Conservation (phyloP, 139 green algal genomes). For the Monoraphidium neglectum region DNA sequence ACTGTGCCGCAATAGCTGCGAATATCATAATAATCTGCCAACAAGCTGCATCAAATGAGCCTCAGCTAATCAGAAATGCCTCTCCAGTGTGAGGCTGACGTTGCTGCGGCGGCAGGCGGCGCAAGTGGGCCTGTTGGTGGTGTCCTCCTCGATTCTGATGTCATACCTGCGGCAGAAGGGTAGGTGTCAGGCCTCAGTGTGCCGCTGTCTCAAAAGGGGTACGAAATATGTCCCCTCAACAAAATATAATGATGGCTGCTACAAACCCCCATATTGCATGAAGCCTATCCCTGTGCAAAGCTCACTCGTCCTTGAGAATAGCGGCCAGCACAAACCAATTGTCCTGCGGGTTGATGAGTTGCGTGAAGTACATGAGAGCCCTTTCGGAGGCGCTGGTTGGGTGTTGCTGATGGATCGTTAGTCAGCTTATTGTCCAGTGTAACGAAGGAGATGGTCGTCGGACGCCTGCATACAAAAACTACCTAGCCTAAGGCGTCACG, state of each 20-base stretch:
- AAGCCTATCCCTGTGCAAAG: neutral
- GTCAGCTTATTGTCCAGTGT: too few species aligned
- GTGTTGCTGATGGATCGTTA: too few species aligned
- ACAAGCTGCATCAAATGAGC: too few species aligned
- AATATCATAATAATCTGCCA: too few species aligned
- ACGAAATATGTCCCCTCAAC: conserved; percentile 4
- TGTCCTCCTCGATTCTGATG: conserved; percentile 48
- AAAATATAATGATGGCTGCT: too few species aligned
- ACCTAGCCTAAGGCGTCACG: neutral
- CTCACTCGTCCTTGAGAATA: conserved; percentile 54
- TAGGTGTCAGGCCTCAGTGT: too few species aligned
- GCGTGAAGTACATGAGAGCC: neutral
- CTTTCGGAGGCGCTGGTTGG: too few species aligned
- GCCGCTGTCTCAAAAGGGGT: too few species aligned
- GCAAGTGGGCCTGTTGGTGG: conserved; percentile 20
- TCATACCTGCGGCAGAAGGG: conserved; percentile 6
- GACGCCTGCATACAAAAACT: neutral
- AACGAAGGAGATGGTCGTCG: neutral
- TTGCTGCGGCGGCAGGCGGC: conserved; percentile 40
- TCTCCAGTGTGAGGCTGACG: conserved; percentile 38
- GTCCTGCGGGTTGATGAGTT: conserved; percentile 36
- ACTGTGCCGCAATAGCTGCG: too few species aligned
- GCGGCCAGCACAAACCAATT: conserved; percentile 64
- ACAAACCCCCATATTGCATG: too few species aligned
- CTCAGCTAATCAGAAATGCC: conserved; percentile 31